Base-by-base conservation (phyloP, 2,329 filamentous ascomycete species). In the Fusarium continuum region DNA sequence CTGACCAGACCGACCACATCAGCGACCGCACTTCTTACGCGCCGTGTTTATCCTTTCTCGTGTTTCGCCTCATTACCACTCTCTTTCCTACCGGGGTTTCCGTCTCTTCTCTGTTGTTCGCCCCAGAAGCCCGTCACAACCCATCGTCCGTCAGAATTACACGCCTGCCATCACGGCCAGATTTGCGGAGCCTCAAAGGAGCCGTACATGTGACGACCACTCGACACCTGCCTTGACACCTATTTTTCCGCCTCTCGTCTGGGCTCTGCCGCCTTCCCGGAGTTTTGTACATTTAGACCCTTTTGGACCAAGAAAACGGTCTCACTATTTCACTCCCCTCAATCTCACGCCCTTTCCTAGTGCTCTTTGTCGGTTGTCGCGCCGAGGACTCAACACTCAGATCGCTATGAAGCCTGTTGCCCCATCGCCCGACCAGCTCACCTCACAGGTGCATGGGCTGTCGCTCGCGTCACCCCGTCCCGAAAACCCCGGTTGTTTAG, bases 401-500 rank as follows among this genome's bases (percentile, higher is more conserved):
- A 70, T 65, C 64, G 39, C 54, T 59, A 66, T 65, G 63, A 53
- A 70, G 51, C 54, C 65, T 68, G 57, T 69, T 64, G 64, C 64
- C 66, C 70, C 72, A 68, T 62, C 68, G 55, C 57, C 70, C 45
- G 69, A 71, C 65, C 74, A 73, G 56, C 70, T 73, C 71, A 71
- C 73, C 70, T 67, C 66, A 65, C 70, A 74, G 73, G 71, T 72
- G 72, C 70, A 69, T 66, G 70, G 72, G 65, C 68, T 75, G 62
- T 69, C 70, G 50, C 70, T 73, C 47, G 50, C 52, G 35, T 69
- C 63, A 61, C 53, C 58, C 55, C 43, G 8, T 36, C 38, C 44
- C 35, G 49, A 57, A 38, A 46, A 45, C 40, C 57, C 67, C 36
- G 51, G 53, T 43, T 57, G 47, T 50, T 48, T 58, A 62, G 48